Evolutionary conservation across 495 filamentous ascomycete genomes (phyloP), one percentile per base, ranked within the genome.

Genomic region (Daldinia vernicosa): DNA sequence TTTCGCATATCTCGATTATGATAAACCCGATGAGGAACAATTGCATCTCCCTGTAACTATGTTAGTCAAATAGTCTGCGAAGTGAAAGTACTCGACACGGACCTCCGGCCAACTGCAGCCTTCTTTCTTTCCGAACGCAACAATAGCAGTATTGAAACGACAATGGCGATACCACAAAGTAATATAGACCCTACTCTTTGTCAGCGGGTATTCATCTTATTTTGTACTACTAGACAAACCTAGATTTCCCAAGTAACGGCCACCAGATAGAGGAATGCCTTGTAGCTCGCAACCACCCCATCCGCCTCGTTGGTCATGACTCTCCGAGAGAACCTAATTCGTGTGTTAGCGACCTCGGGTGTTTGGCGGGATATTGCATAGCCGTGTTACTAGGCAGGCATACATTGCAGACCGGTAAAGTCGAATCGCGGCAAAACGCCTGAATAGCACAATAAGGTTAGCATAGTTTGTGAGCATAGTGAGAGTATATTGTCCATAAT

Each of bases 401-500:
- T 88, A 98, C 95, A 87, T 97, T 97, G 88, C 94, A 98, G 71
- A 97, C 88, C 69, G 95, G 95, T 76, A 99, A 85, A 69, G 95
- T 98, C 69, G 94, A 94, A 83, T 97, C 93, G 75, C 92, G 91
- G 89, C 95, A 99, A 79, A 99, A 97, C 82, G 95, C 84, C 92
- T 97, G 19, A 30, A 55, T 7, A 67, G n/a, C 32, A 66, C 22
- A 14, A 11, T 27, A 15, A 66, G 14, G 47, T 73, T 66, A 69
- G 66, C 58, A 27, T 43, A 17, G 27, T 28, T 47, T 17, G 9
- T 17, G 51, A 27, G 51, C 5, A 35, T 43, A 7, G 50, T 60
- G 8, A 40, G 19, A 54, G 11, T 14, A 1, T 17, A 52, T 43
- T 47, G 57, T 30, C 28, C 57, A 27, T 17, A 24, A 39, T 53